Percentiles rank a stretch among this genome's conserved stretches.
These are phyloP conservation scores for Aspergillus asperescens DNA, from an alignment of 495 filamentous ascomycete species.

Conservation along the genomic window DNA sequence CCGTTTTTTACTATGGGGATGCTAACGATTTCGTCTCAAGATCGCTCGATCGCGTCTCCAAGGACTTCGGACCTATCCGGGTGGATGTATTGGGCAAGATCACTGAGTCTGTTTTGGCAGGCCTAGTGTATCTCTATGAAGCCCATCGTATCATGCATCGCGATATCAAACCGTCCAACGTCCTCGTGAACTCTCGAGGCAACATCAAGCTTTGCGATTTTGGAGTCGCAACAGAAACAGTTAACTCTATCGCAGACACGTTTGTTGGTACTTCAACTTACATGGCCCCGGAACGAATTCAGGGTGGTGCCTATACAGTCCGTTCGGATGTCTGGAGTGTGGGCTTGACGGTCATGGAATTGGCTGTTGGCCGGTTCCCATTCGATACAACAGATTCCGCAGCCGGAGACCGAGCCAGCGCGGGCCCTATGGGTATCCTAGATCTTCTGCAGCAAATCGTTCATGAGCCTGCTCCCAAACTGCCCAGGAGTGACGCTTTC, in stretches of 20 bases:
- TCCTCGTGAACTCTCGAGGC: constrained; percentile 88
- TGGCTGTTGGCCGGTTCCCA: constrained; percentile 94
- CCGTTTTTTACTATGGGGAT: neutral
- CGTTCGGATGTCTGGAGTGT: constrained; percentile 99
- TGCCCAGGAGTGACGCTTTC: constrained; percentile 96
- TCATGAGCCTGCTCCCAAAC: constrained; percentile 84
- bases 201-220: constrained; percentile 98
- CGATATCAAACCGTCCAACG: constrained; percentile 97
- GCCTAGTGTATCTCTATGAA: constrained; percentile 89
- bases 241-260: constrained; percentile 95
- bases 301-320: constrained; percentile 92
- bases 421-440: constrained; percentile 85
- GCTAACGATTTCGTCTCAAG: constrained; percentile 26
- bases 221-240: constrained; percentile 90
- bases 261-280: constrained; percentile 98
- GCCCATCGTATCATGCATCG: constrained; percentile 96
- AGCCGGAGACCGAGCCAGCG: constrained; percentile 61
- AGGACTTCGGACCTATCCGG: constrained; percentile 87
- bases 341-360: constrained; percentile 90
- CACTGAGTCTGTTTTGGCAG: constrained; percentile 91
- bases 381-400: constrained; percentile 76
- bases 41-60: constrained; percentile 90
- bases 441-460: constrained; percentile 97
- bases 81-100: constrained; percentile 99
- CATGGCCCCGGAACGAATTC: constrained; percentile 97